Conservation (phyloP, 225 moss, liverwort and hornwort genomes). For the Neckera pumila region DNA sequence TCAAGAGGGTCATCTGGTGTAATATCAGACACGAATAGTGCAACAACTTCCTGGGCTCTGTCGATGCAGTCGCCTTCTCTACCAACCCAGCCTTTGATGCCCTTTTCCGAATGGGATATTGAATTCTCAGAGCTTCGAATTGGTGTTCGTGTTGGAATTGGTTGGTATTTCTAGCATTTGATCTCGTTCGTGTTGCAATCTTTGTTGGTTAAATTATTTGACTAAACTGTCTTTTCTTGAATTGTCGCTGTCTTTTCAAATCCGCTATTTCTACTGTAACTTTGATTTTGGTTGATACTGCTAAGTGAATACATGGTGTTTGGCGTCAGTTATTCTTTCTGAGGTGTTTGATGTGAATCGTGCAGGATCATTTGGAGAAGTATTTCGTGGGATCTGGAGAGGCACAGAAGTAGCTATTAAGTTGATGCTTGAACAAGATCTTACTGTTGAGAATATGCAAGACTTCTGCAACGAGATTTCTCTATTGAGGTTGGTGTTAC, state of each 20-base stretch:
- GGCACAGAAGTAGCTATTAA: conserved; percentile 98
- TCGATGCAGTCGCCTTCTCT: conserved; percentile 66
- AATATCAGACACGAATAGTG: conserved; percentile 14
- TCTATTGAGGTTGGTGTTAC: conserved; percentile 56
- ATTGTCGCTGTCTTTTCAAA: background rate
- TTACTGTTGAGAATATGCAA: conserved; percentile 87
- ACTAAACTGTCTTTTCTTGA: background rate
- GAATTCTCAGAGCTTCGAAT: conserved; percentile 90
- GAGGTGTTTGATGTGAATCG: background rate
- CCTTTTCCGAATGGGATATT: conserved; percentile 92
- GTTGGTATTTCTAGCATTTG: conserved; percentile 24
- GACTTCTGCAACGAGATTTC: conserved; percentile 99
- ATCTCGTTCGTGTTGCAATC: background rate
- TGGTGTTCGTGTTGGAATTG: conserved; percentile 95
- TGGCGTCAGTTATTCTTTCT: background rate
- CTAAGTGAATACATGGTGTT: background rate
- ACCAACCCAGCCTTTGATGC: conserved; percentile 81
- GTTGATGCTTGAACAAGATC: conserved; percentile 95
- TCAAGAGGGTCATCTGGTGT: conserved; percentile 24
- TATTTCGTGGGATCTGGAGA: conserved; percentile 96
- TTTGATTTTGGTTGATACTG: background rate
- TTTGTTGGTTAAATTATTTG: background rate
- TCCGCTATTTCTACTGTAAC: background rate
- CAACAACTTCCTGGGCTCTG: conserved; percentile 29
- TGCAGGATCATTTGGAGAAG: conserved; percentile 93